Percentiles rank a stretch among this genome's conserved stretches.
Conservation (phyloP, 768 basidiomycete genomes). For the Phylloporus arenicola region DNA sequence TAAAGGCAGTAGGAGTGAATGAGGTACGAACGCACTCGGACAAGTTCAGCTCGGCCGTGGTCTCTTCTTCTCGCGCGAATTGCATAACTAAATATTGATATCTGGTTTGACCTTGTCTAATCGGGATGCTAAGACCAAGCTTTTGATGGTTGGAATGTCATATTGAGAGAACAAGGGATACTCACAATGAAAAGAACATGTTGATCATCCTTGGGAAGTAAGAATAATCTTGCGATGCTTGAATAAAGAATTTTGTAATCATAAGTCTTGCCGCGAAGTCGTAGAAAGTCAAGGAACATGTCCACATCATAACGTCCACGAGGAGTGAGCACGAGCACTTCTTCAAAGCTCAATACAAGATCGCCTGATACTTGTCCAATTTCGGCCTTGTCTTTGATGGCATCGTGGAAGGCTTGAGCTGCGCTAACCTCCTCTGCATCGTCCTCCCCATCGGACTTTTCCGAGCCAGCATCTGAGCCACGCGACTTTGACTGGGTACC, state of each 20-base stretch:
- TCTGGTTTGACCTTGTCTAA: constrained; percentile 95
- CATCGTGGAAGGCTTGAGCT: constrained; percentile 94
- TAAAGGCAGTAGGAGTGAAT: background rate
- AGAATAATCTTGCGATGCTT: constrained; percentile 82
- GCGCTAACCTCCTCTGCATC: constrained; percentile 79
- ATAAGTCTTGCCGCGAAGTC: constrained; percentile 96
- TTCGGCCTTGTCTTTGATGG: constrained; percentile 93
- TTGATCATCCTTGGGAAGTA: constrained; percentile 93
- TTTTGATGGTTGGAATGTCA: constrained; percentile 28
- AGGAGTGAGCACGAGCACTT: constrained; percentile 91
- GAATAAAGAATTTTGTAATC: constrained; percentile 96
- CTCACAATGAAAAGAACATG: constrained; percentile 93
- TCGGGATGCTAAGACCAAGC: constrained; percentile 89
- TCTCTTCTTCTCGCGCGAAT: constrained; percentile 95
- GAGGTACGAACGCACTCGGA: constrained; percentile 58
- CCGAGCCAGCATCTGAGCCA: constrained; percentile 69
- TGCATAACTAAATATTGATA: constrained; percentile 99
- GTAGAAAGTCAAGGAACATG: constrained; percentile 92
- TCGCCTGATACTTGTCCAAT: constrained; percentile 90
- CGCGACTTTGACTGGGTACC: constrained; percentile 60
- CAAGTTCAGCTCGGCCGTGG: constrained; percentile 92
- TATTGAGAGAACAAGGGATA: constrained; percentile 5
- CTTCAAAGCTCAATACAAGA: constrained; percentile 90
- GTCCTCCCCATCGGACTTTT: constrained; percentile 66
- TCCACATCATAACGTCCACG: constrained; percentile 97